Evolutionary conservation across 2,329 filamentous ascomycete genomes (phyloP).

Genomic region (Trichophyton rubrum): DNA sequence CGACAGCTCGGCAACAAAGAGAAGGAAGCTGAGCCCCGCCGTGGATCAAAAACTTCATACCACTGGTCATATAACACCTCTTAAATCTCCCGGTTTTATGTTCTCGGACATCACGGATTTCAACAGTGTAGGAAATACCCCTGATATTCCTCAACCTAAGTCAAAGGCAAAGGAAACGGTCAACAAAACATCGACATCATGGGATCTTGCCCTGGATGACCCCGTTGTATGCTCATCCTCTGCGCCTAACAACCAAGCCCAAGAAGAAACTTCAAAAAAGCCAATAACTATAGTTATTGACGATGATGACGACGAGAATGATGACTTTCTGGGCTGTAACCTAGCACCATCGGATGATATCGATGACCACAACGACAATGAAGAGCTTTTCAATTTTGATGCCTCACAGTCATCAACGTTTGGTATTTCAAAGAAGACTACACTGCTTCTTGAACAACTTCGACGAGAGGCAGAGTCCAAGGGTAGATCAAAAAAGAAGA

Average conservation of each 20-base stretch:
- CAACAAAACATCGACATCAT: neutral
- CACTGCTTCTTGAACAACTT: slow-evolving; percentile 28
- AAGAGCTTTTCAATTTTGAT: slow-evolving; percentile 16
- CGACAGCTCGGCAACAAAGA: slow-evolving; percentile 12
- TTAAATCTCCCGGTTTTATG: neutral
- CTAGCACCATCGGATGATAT: neutral
- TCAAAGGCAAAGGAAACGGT: neutral
- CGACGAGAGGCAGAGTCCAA: slow-evolving; percentile 9
- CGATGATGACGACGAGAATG: slow-evolving; percentile 20
- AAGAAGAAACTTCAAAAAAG: slow-evolving; percentile 5
- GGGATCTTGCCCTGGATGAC: slow-evolving; percentile 23
- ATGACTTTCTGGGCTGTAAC: neutral
- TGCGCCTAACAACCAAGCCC: slow-evolving; percentile 15
- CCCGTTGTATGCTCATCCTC: slow-evolving; percentile 35
- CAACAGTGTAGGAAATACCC: neutral
- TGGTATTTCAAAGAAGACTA: slow-evolving; percentile 30
- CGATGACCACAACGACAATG: slow-evolving; percentile 10
- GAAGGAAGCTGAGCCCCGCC: slow-evolving; percentile 20
- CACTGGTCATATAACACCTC: slow-evolving; percentile 3
- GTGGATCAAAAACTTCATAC: slow-evolving; percentile 14
- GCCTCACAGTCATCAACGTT: slow-evolving; percentile 13
- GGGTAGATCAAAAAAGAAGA: slow-evolving; percentile 11
- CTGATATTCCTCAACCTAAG: slow-evolving; percentile 1
- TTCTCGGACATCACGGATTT: slow-evolving; percentile 5
- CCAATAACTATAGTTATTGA: slow-evolving; percentile 26